Percentiles rank a stretch among this genome's conserved stretches.
Conservation (phyloP, 257 asterid genomes). For the Forsythia viridissima region DNA sequence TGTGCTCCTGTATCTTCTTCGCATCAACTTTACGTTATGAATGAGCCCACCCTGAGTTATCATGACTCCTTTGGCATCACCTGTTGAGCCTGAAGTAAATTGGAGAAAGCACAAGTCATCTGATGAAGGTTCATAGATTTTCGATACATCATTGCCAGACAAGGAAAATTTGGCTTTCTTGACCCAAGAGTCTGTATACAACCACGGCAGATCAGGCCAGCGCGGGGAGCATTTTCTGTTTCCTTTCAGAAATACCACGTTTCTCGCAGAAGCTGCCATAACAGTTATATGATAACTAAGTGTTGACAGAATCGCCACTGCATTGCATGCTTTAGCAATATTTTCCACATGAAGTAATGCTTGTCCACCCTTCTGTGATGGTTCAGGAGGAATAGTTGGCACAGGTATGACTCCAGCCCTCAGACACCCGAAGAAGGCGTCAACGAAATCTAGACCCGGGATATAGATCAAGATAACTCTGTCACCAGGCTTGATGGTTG, state of each 20-base stretch:
- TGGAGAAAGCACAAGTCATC: constrained; percentile 63
- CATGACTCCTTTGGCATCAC: constrained; percentile 75
- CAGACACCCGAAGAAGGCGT: constrained; percentile 71
- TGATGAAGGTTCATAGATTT: constrained; percentile 29
- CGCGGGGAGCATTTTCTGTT: constrained; percentile 27
- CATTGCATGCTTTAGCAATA: constrained; percentile 58
- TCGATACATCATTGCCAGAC: constrained; percentile 12
- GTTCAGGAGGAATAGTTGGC: constrained; percentile 68
- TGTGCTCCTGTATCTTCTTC: constrained; percentile 54
- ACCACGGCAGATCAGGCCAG: constrained; percentile 69
- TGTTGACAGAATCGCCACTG: constrained; percentile 64
- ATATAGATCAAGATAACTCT: constrained; percentile 55
- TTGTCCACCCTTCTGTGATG: constrained; percentile 56
- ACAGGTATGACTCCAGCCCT: constrained; percentile 59
- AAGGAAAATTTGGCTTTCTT: constrained; percentile 37
- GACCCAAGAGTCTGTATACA: constrained; percentile 65
- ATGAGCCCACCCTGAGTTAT: constrained; percentile 62
- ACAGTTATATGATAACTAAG: constrained; percentile 54
- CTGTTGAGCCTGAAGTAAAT: constrained; percentile 72
- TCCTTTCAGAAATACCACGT: constrained; percentile 32
- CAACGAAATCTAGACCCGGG: constrained; percentile 71
- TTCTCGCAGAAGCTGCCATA: constrained; percentile 50
- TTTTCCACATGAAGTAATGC: constrained; percentile 55
- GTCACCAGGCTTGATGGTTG: constrained; percentile 45
- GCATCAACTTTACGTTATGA: constrained; percentile 70